Base-by-base conservation (phyloP, 129 eudicot genomes). In the carrot (Daucus carota) region DNA sequence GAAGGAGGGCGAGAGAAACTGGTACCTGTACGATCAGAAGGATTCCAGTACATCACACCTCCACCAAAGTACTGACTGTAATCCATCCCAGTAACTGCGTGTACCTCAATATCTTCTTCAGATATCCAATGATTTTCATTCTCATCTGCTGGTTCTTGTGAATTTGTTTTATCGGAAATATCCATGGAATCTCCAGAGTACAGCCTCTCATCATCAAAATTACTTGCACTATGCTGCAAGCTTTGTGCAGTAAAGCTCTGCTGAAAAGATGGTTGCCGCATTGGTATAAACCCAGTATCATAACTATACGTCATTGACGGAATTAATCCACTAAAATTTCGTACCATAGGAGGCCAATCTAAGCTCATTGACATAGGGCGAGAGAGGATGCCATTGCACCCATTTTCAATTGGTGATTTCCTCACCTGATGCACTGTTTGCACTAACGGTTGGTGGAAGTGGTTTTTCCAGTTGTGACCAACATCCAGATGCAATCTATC, bases 41-140 rank as follows among this genome's bases (percentile, higher is more conserved):
- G 96, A 80, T 91, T 83, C 98, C 98, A 93, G 75, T 93, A 93
- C 98, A 93, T 93, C 69, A 93, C 92, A 36, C 98, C 97, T 14
- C 97, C 98, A 65, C 98, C 98, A 84, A 93, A 93, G 75, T 87
- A 91, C 74, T 93, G 96, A 78, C 90, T 93, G 74, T 91, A 93
- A 80, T 93, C 98, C 87, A 90, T 81, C 74, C 96, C 97, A 18
- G 93, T 72, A 59, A 90, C 87, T 68, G 96, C 82, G 70, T 84
- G 93, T 36, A 87, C 79, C 81, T 86, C 93, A 45, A 80, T 82
- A 81, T 93, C 96, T 7, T 93, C 98, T 79, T 93, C 98, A 28
- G 92, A 88, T 74, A 92, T 80, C 92, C 92, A 93, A 71, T 85
- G 90, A 62, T 73, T 75, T 4, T 88, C 97, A 46, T 89, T 87